Evolutionary conservation across 306 rosid genomes (phyloP).

Genomic region (Cicer chorassanicum): DNA sequence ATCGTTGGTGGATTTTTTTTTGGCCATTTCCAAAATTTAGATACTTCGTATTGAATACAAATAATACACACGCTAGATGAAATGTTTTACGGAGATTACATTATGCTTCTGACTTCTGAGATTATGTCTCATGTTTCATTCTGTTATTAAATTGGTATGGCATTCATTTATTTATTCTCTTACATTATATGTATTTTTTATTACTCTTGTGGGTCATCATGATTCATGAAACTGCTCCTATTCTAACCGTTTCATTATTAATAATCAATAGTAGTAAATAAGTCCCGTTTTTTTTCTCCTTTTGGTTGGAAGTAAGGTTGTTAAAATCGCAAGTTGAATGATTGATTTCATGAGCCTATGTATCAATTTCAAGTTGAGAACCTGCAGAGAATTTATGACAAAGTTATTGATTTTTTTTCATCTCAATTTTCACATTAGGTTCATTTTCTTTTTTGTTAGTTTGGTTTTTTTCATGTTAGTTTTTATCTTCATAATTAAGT

Average conservation of each 20-base stretch:
- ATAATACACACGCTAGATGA: not conserved
- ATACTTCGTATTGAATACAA: too few species aligned
- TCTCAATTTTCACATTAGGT: too few species aligned
- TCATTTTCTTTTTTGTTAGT: too few species aligned
- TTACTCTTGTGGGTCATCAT: slow-evolving; percentile 12
- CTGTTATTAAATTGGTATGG: slow-evolving; percentile 41
- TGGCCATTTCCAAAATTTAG: not conserved
- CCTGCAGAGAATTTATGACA: too few species aligned
- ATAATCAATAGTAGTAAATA: slow-evolving; percentile 1
- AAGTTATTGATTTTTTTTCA: too few species aligned
- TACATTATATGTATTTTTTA: not conserved
- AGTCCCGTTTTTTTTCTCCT: not conserved
- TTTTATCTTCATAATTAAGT: too few species aligned
- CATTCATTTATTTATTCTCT: not conserved
- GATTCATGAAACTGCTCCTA: slow-evolving; percentile 36
- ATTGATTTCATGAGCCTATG: too few species aligned
- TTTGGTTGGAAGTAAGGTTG: not conserved
- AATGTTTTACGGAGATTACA: slow-evolving; percentile 21
- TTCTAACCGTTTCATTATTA: slow-evolving; percentile 25
- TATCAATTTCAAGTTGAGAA: too few species aligned
- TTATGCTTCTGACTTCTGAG: slow-evolving; percentile 18
- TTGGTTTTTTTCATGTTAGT: too few species aligned
- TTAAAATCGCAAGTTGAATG: too few species aligned
- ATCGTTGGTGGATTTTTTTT: slow-evolving; percentile 6
- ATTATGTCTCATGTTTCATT: slow-evolving; percentile 25